These are phyloP conservation scores for Fusarium scirpi DNA, from an alignment of 2,329 filamentous ascomycete species.

Conservation along the genomic window DNA sequence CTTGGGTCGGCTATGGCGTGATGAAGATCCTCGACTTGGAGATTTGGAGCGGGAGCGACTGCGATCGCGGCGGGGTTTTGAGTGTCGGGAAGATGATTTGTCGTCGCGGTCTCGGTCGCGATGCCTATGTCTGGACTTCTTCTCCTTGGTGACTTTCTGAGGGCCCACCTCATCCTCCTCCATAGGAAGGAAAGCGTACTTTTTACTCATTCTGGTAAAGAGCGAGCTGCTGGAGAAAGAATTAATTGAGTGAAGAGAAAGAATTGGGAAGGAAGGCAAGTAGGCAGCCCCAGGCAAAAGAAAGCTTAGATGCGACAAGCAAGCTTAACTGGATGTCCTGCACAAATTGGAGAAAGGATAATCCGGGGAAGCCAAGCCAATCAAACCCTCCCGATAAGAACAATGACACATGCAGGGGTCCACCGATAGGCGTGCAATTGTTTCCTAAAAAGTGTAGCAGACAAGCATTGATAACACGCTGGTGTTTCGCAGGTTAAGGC, in stretches of 20 bases:
- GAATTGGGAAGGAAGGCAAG: neutral
- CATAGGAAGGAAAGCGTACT: slow-evolving; percentile 76
- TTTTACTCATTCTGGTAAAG: slow-evolving; percentile 63
- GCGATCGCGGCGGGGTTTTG: slow-evolving; percentile 47
- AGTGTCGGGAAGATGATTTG: slow-evolving; percentile 44
- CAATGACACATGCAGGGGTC: slow-evolving; percentile 17
- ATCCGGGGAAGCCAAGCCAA: slow-evolving; percentile 42
- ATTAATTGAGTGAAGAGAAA: neutral
- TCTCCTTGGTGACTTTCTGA: slow-evolving; percentile 64
- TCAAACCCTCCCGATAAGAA: slow-evolving; percentile 40
- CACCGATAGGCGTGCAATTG: slow-evolving; percentile 31
- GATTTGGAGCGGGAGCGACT: slow-evolving; percentile 55
- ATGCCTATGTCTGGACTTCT: slow-evolving; percentile 59
- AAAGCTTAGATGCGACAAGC: slow-evolving; percentile 20
- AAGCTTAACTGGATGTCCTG: slow-evolving; percentile 13
- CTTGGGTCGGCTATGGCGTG: slow-evolving; percentile 53
- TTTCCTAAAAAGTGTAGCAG: slow-evolving; percentile 35
- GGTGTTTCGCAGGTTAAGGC: slow-evolving; percentile 44
- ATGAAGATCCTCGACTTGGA: slow-evolving; percentile 42
- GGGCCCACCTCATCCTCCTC: slow-evolving; percentile 71
- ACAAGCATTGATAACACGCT: slow-evolving; percentile 53
- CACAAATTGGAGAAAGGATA: slow-evolving; percentile 30
- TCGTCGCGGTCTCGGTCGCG: slow-evolving; percentile 54
- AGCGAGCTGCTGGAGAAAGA: neutral
- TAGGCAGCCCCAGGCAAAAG: slow-evolving; percentile 13